A percentile compares a stretch with the other conserved stretches of the same genome.
Evolutionary conservation across 139 green algal species (phyloP).

Genomic region (Bryopsis sp.): DNA sequence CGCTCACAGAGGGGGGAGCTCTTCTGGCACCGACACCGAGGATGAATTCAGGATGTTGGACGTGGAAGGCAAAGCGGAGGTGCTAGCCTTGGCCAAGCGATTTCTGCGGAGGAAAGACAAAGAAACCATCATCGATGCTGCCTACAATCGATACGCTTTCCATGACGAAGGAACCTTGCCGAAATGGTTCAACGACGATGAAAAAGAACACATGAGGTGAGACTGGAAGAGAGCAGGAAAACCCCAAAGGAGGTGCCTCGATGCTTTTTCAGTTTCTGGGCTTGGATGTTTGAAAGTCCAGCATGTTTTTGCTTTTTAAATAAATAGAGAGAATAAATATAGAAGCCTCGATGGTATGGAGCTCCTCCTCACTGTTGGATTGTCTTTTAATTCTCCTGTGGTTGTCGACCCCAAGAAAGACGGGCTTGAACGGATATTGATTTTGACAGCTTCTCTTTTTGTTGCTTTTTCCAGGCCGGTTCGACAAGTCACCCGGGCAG

Average conservation of each 20-base stretch:
- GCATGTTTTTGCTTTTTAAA: no score
- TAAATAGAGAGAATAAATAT: no score
- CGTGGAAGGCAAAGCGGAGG: constrained; percentile 54
- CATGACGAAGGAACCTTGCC: constrained; percentile 68
- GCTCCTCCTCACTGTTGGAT: no score
- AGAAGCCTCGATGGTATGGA: no score
- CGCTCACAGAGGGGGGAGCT: constrained; percentile 9
- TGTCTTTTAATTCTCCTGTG: background rate
- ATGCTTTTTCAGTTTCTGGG: no score
- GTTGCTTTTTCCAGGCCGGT: constrained; percentile 39
- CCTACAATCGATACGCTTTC: constrained; percentile 83
- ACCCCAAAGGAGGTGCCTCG: no score
- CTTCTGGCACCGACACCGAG: constrained; percentile 32
- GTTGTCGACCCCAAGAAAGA: background rate
- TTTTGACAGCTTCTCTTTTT: no score
- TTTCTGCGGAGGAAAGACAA: constrained; percentile 70
- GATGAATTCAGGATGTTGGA: constrained; percentile 43
- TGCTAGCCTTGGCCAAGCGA: constrained; percentile 75
- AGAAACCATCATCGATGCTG: constrained; percentile 83
- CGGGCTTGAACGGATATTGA: no score
- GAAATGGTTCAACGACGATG: constrained; percentile 84
- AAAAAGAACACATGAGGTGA: constrained; percentile 66
- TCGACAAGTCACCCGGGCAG: constrained; percentile 56
- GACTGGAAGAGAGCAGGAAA: no score
- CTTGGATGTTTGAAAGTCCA: no score